phyloP scores from a whole-genome alignment of 805 yeast genomes.

The Zygosaccharomyces bailii region DNA sequence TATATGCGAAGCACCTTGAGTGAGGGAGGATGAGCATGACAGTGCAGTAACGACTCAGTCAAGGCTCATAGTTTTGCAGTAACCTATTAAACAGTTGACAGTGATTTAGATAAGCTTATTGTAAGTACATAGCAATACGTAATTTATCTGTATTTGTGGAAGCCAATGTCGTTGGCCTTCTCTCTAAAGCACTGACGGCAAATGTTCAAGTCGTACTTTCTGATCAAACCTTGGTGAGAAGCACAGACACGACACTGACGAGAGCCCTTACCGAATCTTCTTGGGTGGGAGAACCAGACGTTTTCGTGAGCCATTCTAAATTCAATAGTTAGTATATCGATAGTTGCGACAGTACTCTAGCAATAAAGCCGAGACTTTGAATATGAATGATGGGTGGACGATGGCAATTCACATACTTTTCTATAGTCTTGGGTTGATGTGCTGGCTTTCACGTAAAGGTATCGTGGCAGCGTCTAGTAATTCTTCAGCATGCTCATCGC shows the following conservation, averaged over 20 bases:
- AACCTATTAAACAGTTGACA: slow-evolving; percentile 3
- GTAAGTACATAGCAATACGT: slow-evolving; percentile 1
- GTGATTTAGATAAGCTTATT: background rate
- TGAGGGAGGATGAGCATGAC: too few relatives aligned
- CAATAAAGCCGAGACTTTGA: background rate
- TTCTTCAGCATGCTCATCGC: background rate
- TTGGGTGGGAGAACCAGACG: slow-evolving; percentile 99
- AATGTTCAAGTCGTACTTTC: slow-evolving; percentile 99
- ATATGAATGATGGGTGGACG: background rate
- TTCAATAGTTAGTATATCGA: slow-evolving; percentile 10
- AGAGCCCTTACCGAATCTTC: slow-evolving; percentile 99
- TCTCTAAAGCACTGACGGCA: slow-evolving; percentile 99
- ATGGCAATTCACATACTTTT: background rate
- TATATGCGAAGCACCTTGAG: too few relatives aligned
- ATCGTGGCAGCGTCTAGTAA: background rate
- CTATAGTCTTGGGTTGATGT: slow-evolving; percentile 6
- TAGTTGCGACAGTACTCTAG: background rate
- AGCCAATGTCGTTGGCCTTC: slow-evolving; percentile 98
- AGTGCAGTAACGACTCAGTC: background rate
- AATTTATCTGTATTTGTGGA: slow-evolving; percentile 94
- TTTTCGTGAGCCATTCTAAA: slow-evolving; percentile 98
- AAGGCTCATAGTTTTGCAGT: too few relatives aligned
- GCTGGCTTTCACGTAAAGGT: background rate
- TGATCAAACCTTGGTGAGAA: slow-evolving; percentile 98
- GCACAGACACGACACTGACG: slow-evolving; percentile 99